These are phyloP conservation scores for Mycocentrospora acerina DNA, from an alignment of 2,329 filamentous ascomycete species.

Conservation along the genomic window DNA sequence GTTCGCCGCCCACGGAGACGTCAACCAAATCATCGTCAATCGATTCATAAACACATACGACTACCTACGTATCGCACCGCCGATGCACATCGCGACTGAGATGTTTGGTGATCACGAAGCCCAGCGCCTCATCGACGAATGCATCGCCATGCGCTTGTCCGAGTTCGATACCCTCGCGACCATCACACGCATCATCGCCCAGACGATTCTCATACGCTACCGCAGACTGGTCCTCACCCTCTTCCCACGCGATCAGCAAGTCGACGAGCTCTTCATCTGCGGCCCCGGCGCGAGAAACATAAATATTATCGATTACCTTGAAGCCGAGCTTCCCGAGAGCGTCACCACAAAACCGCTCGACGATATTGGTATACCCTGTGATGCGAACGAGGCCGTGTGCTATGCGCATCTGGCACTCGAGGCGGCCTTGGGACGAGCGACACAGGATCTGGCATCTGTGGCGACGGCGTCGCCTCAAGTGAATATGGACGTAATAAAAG, in stretches of 20 bases:
- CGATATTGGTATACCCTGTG: conserved; percentile 58
- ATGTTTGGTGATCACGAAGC: conserved; percentile 61
- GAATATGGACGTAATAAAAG: conserved; percentile 5
- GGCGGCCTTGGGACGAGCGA: conserved; percentile 35
- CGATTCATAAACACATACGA: conserved; percentile 49
- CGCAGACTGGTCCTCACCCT: conserved; percentile 49
- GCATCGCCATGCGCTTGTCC: conserved; percentile 47
- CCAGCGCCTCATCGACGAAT: conserved; percentile 54
- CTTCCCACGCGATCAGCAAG: conserved; percentile 35
- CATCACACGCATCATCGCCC: conserved; percentile 60
- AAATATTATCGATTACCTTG: conserved; percentile 58
- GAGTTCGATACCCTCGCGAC: conserved; percentile 59
- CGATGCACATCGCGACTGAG: conserved; percentile 62
- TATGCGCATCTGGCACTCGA: conserved; percentile 65
- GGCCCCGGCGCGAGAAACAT: conserved; percentile 61
- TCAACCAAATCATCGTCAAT: conserved; percentile 56
- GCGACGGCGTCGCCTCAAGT: conserved; percentile 1
- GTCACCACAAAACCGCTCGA: conserved; percentile 56
- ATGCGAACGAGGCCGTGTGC: conserved; percentile 61
- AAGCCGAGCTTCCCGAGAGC: conserved; percentile 51
- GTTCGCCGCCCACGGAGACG: conserved; percentile 52
- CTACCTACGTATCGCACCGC: conserved; percentile 55
- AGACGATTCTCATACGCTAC: conserved; percentile 58
- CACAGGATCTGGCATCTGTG: neutral
- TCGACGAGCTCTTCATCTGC: conserved; percentile 63